Base-by-base conservation (phyloP, 2,329 filamentous ascomycete genomes). In the Keithomyces neogunnii region DNA sequence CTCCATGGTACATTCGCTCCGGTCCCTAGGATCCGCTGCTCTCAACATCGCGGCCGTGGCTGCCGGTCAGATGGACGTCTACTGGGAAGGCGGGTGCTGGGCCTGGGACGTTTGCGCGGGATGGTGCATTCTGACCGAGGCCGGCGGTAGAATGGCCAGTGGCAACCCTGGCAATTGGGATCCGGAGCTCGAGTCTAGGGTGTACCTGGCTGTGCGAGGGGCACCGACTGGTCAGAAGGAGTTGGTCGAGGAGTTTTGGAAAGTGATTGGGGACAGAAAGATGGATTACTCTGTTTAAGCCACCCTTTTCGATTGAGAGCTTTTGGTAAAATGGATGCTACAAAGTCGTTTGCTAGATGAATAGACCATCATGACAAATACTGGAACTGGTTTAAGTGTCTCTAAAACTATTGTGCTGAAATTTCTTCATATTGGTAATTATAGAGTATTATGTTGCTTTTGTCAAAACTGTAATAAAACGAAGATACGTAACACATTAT, bases 1-100 rank as follows among this genome's bases (percentile, higher is more conserved):
- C 6, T 77, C 80, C 4, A 92, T 92, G 87, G 86, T 88, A 45
- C 88, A 91, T 63, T 81, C 79, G 8, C 65, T 92, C 52, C 74
- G 88, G n/a, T 81, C 76, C 36, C 68, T 89, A 55, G 88, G 88
- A 2, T 84, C 78, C 48, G 88, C 88, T 6, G 88, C 88, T 40
- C 70, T 92, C 60, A 91, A 91, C 65, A 67, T 91, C 19, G 88
- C 85, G 52, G 78, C 76, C 39, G 84, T 89, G 3, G 88, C 88
- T 3, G 78, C 81, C 8, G 88, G 88, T 0, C 77, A 82, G 64
- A 59, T 89, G 30, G 88, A 92, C 64, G 60, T 81, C 28, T 92
- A 89, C 65, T 92, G 88, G 88, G 88, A 92, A 69, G 86, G 85
- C 38, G 88, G 88, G 0, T 89, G 86, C 66, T 92, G 86, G 80